Evolutionary conservation across 768 basidiomycete genomes (phyloP), one percentile per base, ranked within the genome.

Genomic region (Glaciozyma antarctica): DNA sequence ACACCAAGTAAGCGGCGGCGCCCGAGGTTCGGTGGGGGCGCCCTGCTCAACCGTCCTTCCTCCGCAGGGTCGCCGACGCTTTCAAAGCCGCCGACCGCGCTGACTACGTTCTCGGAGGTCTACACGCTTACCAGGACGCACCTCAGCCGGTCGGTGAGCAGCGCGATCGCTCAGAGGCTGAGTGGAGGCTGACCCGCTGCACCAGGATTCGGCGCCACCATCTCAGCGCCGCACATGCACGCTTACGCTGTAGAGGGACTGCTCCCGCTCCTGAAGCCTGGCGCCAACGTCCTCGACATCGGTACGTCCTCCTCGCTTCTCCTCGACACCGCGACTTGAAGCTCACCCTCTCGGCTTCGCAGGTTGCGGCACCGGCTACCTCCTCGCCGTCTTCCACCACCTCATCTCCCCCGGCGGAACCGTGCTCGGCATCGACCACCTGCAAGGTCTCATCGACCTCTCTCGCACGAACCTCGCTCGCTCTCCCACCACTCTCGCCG

Each of bases 191-290:
- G 51, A 55, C 22, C 67, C 28, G 53, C 28, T 17, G n/a, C 15
- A 22, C 91, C 92, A 59, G 87, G 88, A 3, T 82, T 87, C 73
- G 86, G 84, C 17, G 93, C 92, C 19, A 99, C 94, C 0, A 97
- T 99, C 67, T 90, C 88, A 47, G 94, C 94, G 0, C 94, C 94
- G 1, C 94, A 99, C 75, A 98, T 98, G 93, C 88, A 86, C 60
- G 74, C 73, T 45, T 44, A 49, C 66, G 92, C 94, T 0, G 75
- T 82, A 5, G 87, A 93, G 73, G 82, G 87, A 64, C 82, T 95
- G 16, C 80, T 88, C 4, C 82, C 86, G 0, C 85, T 83, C 73
- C 81, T 97, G 24, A 78, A 79, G 24, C 85, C 85, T 0, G 88
- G 87, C 0, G 80, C 85, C 1, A 82, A 81, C 44, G 87, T 93